These are phyloP conservation scores for Eucalyptus decipiens DNA, from an alignment of 345 rosid species.

Conservation along the genomic window DNA sequence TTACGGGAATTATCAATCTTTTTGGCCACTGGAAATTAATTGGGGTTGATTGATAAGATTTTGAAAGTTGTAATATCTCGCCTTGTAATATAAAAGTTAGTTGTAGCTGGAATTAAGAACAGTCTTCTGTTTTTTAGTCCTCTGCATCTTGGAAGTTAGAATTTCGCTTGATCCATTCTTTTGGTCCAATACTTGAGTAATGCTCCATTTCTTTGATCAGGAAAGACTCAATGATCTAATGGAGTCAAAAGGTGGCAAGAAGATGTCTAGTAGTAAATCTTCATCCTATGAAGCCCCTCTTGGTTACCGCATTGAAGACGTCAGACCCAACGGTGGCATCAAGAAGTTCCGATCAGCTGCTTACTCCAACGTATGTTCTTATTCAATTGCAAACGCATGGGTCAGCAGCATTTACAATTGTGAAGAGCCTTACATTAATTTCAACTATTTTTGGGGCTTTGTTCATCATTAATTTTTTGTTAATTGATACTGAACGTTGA, in stretches of 20 bases:
- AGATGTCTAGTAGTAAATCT: conserved; percentile 49
- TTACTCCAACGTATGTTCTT: conserved; percentile 66
- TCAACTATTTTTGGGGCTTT: background rate
- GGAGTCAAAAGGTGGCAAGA: conserved; percentile 83
- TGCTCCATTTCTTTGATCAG: conserved; percentile 1
- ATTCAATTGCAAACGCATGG: background rate
- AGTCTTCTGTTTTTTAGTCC: background rate
- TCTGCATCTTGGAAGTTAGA: background rate
- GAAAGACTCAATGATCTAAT: conserved; percentile 58
- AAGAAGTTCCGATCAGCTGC: conserved; percentile 92
- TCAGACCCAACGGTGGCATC: conserved; percentile 85
- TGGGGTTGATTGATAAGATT: background rate
- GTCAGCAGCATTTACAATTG: background rate
- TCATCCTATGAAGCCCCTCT: conserved; percentile 85
- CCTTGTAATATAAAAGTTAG: background rate
- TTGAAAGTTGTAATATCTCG: background rate
- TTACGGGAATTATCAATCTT: background rate
- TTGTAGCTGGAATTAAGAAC: background rate
- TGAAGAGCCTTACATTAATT: background rate
- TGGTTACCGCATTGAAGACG: conserved; percentile 88
- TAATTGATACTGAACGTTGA: background rate
- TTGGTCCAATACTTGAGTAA: background rate
- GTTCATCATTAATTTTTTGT: background rate
- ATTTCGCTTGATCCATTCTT: background rate
- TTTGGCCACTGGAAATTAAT: background rate